Evolutionary conservation across 345 rosid species (phyloP).

Genomic region (Xanthoceras sorbifolium): DNA sequence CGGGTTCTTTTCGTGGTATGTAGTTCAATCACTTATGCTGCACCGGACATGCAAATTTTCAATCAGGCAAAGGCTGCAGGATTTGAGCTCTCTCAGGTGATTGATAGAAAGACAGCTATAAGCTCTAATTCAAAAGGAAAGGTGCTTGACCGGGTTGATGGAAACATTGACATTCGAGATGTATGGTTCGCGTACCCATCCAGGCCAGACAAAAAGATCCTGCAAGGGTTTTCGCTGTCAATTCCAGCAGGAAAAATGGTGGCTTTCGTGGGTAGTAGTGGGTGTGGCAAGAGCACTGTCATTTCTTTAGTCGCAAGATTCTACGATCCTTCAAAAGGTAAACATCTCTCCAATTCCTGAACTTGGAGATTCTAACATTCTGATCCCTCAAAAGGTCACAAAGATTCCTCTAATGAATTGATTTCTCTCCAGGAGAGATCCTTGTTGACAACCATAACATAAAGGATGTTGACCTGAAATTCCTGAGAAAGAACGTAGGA

Average conservation of each 20-base stretch:
- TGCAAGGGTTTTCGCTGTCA: slow-evolving; percentile 53
- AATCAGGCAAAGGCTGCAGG: slow-evolving; percentile 73
- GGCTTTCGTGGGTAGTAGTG: slow-evolving; percentile 65
- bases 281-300: slow-evolving; percentile 66
- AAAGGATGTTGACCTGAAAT: slow-evolving; percentile 52
- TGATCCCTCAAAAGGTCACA: slow-evolving; percentile 50
- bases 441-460: slow-evolving; percentile 53
- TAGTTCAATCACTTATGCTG: slow-evolving; percentile 66
- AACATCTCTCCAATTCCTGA: not conserved
- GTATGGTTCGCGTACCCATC: slow-evolving; percentile 62
- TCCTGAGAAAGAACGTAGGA: slow-evolving; percentile 51
- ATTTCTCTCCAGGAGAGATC: slow-evolving; percentile 41
- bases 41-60: slow-evolving; percentile 71
- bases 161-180: slow-evolving; percentile 45
- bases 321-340: slow-evolving; percentile 62
- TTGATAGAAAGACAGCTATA: slow-evolving; percentile 45
- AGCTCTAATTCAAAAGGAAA: slow-evolving; percentile 30
- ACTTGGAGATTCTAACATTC: not conserved
- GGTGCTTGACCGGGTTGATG: slow-evolving; percentile 32
- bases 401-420: slow-evolving; percentile 6
- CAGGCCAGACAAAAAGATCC: slow-evolving; percentile 45
- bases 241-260: slow-evolving; percentile 61
- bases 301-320: slow-evolving; percentile 61
- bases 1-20: not conserved
- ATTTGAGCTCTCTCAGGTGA: slow-evolving; percentile 51